A percentile compares a stretch with the other conserved stretches of the same genome.
These are phyloP conservation scores for Rhodotorula sphaerocarpa DNA, from an alignment of 768 basidiomycete genomes.

Conservation along the genomic window DNA sequence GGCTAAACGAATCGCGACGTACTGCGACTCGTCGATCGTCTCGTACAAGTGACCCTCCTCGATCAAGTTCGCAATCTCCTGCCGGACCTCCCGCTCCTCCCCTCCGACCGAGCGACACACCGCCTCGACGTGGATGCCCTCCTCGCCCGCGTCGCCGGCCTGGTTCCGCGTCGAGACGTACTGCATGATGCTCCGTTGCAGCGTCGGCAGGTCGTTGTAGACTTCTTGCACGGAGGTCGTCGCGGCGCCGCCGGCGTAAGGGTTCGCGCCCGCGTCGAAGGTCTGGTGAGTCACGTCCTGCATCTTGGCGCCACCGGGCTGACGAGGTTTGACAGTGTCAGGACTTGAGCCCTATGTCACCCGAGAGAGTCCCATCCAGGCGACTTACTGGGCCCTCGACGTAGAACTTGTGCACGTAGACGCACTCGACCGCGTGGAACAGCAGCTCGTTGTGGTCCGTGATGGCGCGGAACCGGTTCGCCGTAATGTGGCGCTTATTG, in stretches of 20 bases:
- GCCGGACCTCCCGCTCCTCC: slow-evolving; percentile 55
- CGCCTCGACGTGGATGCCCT: slow-evolving; percentile 66
- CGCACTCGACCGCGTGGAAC: slow-evolving; percentile 70
- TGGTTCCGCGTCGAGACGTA: slow-evolving; percentile 49
- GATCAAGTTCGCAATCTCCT: slow-evolving; percentile 67
- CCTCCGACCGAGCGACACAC: slow-evolving; percentile 62
- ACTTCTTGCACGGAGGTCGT: slow-evolving; percentile 38
- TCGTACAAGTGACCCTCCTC: slow-evolving; percentile 71
- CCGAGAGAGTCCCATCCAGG: neutral
- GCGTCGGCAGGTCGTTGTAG: slow-evolving; percentile 53
- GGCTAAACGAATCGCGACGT: neutral
- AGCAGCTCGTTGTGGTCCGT: slow-evolving; percentile 67
- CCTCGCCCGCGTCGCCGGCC: slow-evolving; percentile 46
- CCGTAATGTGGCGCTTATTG: slow-evolving; percentile 71
- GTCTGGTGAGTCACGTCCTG: slow-evolving; percentile 6
- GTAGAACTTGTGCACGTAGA: slow-evolving; percentile 59
- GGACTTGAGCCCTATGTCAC: too few relatives aligned
- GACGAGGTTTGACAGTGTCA: neutral
- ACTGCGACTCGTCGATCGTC: slow-evolving; percentile 46
- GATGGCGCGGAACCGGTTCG: slow-evolving; percentile 61
- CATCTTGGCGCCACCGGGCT: slow-evolving; percentile 12
- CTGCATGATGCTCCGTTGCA: slow-evolving; percentile 60
- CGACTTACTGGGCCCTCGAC: slow-evolving; percentile 53
- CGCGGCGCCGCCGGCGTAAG: slow-evolving; percentile 13
- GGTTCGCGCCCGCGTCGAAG: slow-evolving; percentile 32